Conservation (phyloP, 257 asterid species). For the Nicotiana otophora region DNA sequence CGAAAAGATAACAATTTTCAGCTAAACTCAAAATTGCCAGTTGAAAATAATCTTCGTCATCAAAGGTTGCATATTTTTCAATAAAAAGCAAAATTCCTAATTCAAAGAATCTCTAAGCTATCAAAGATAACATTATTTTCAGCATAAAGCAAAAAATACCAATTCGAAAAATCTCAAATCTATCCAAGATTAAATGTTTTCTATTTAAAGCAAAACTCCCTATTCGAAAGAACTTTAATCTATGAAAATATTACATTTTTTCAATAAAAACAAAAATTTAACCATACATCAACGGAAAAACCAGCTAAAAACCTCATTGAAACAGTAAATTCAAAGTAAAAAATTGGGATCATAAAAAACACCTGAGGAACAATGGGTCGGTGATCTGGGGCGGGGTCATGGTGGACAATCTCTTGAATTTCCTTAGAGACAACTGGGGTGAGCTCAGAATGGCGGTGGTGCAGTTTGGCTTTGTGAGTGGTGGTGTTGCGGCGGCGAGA, state of each 20-base stretch:
- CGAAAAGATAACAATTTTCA: not conserved
- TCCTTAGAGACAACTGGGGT: slow-evolving; percentile 75
- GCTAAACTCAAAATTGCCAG: not conserved
- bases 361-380: slow-evolving; percentile 57
- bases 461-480: slow-evolving; percentile 18
- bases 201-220: not conserved
- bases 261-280: not conserved
- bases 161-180: not conserved
- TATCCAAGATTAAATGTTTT: not conserved
- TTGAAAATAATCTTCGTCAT: not conserved
- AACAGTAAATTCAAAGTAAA: not conserved
- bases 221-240: not conserved
- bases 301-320: not conserved
- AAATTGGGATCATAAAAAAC: not conserved
- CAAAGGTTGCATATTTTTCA: not conserved
- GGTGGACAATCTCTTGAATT: slow-evolving; percentile 60
- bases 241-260: not conserved
- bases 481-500: slow-evolving; percentile 49
- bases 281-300: not conserved
- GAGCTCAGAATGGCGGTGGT: slow-evolving; percentile 27
- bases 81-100: not conserved
- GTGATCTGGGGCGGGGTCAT: slow-evolving; percentile 58
- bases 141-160: not conserved
- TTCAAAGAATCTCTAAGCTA: not conserved
- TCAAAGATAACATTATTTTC: not conserved